Percentiles rank a stretch among this genome's conserved stretches.
Conservation (phyloP, 1,284 basidiomycete species). For the Meripilus lineatus region DNA sequence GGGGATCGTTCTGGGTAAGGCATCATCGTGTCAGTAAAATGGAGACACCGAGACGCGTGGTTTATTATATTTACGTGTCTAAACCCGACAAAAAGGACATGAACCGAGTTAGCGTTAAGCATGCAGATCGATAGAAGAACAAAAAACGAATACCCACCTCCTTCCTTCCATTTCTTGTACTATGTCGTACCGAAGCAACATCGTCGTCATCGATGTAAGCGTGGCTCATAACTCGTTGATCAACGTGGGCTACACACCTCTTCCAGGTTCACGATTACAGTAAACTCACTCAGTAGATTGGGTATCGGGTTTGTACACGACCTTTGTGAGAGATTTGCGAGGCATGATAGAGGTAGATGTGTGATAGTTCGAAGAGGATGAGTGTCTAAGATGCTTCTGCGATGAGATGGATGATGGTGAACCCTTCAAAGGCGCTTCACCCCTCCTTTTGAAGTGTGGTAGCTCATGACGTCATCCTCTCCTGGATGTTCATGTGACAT, state of each 20-base stretch:
- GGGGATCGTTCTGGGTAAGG: constrained; percentile 50
- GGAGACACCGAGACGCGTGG: too few species aligned
- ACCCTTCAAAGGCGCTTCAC: too few species aligned
- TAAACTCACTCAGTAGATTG: constrained; percentile 69
- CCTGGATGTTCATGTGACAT: too few species aligned
- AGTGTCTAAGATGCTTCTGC: too few species aligned
- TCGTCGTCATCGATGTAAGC: constrained; percentile 9
- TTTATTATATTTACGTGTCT: constrained; percentile 61
- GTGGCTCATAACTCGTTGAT: constrained; percentile 6
- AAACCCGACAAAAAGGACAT: constrained; percentile 11
- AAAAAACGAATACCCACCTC: constrained; percentile 46
- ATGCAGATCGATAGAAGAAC: constrained; percentile 18
- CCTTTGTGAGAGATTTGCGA: constrained; percentile 48
- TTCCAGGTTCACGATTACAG: constrained; percentile 58
- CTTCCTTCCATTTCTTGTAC: constrained; percentile 76
- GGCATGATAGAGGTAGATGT: too few species aligned
- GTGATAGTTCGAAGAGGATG: too few species aligned
- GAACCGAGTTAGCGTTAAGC: constrained; percentile 12
- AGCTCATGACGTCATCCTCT: too few species aligned
- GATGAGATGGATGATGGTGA: too few species aligned
- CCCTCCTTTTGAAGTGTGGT: too few species aligned
- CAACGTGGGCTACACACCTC: constrained; percentile 44
- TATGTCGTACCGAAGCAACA: constrained; percentile 23
- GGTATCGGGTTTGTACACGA: constrained; percentile 72
- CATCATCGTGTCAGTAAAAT: too few species aligned